Evolutionary conservation across 148 eudicot species (phyloP), one percentile per base, ranked within the genome.

Genomic region (Oxyria digyna): DNA sequence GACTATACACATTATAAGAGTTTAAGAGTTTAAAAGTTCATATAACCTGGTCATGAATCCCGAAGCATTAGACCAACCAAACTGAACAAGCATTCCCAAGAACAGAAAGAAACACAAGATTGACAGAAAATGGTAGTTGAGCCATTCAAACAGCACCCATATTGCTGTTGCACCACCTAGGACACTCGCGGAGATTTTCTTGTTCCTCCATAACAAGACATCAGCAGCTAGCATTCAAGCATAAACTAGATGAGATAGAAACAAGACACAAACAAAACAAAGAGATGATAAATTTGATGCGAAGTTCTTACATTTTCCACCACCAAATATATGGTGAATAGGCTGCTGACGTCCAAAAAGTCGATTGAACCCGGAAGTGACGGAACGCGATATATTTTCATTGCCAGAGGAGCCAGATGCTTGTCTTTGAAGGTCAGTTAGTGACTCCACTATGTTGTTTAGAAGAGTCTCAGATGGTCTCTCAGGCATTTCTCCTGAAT

Each of bases 111-210:
- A 86, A 77, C 87, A 86, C 33, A 80, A 35, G 10, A 93, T 79
- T 32, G 90, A 45, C 10, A 94, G 78, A 66, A 90, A 79, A 79
- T 90, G 68, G 79, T 87, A 94, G 46, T 90, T 79, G 9, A 88
- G 89, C 96, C 97, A 94, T 75, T 90, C 91, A 70, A 94, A 94
- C 52, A 90, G 77, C 74, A 85, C 84, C 97, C 97, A 94, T 23
- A 85, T 41, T 31, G 71, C 81, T 29, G 96, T 90, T 42, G 97
- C 92, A 71, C 76, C 80, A 66, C 59, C 78, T 43, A 94, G 42
- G 70, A 88, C 83, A 41, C 97, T 67, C 37, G 87, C 84, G 63
- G 98, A 90, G 17, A 87, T 90, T 78, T 90, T 93, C 81, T 89
- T 93, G 87, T 90, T 90, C 82, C 98, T 88, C 97, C 99, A 94